Conservation (phyloP, 192 early-diverging fungal genomes). For the Umbelopsis isabellina region DNA sequence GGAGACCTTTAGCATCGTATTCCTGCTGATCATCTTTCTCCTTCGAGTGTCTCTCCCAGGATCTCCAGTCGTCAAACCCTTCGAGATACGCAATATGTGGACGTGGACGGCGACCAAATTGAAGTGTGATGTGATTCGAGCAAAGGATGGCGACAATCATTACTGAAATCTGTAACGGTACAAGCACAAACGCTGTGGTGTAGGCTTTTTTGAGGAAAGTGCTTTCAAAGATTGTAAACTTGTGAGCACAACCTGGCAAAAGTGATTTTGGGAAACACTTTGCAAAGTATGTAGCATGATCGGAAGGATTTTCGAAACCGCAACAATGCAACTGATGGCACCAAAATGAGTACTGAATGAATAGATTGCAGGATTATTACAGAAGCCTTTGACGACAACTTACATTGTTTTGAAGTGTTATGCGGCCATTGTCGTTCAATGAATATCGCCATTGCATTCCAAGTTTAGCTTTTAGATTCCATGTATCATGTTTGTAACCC, state of each 20-base stretch:
- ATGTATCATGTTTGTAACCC: slow-evolving; percentile 36
- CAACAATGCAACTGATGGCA: slow-evolving; percentile 43
- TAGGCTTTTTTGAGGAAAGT: slow-evolving; percentile 28
- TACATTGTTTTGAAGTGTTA: slow-evolving; percentile 43
- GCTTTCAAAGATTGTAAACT: slow-evolving; percentile 34
- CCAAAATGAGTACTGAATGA: not conserved
- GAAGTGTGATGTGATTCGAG: slow-evolving; percentile 40
- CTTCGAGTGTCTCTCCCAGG: slow-evolving; percentile 21
- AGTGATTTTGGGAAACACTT: slow-evolving; percentile 42
- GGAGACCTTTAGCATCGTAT: slow-evolving; percentile 1
- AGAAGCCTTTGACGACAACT: not conserved
- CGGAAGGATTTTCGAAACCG: slow-evolving; percentile 37
- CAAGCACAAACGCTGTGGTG: slow-evolving; percentile 34
- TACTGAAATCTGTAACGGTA: slow-evolving; percentile 39
- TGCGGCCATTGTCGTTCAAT: slow-evolving; percentile 31
- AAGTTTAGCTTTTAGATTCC: slow-evolving; percentile 37
- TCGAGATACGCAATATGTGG: slow-evolving; percentile 22
- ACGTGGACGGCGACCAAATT: slow-evolving; percentile 18
- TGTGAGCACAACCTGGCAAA: slow-evolving; percentile 45
- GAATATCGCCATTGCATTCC: slow-evolving; percentile 41
- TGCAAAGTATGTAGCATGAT: slow-evolving; percentile 39
- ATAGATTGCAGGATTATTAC: not conserved
- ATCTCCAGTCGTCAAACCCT: slow-evolving; percentile 10
- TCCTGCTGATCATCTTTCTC: not conserved
- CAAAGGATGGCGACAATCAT: slow-evolving; percentile 41